These are phyloP conservation scores for Arthrobotrys megalospora DNA, from an alignment of 2,329 filamentous ascomycete species.

Conservation along the genomic window DNA sequence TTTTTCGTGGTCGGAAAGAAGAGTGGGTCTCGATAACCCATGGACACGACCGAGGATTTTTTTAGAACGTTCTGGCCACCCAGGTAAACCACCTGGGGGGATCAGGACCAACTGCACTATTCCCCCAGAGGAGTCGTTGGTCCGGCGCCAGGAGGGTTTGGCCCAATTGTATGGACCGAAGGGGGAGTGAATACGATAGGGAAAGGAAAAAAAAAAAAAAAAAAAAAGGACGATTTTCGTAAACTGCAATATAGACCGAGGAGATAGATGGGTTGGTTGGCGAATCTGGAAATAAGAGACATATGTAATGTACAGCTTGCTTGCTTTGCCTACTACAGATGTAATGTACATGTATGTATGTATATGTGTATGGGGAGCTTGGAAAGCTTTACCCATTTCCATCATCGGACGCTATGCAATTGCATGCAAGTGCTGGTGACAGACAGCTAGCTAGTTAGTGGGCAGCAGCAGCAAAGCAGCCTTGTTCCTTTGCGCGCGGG, in stretches of 20 bases:
- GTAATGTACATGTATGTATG: not conserved
- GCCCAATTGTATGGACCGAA: not conserved
- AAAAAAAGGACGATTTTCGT: no score
- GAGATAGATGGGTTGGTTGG: constrained; percentile 10
- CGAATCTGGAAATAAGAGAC: not conserved
- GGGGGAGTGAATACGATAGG: not conserved
- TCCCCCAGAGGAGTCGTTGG: constrained; percentile 17
- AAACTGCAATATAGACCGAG: constrained; percentile 28
- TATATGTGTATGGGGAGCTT: constrained; percentile 4
- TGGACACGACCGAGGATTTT: not conserved
- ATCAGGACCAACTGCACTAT: not conserved
- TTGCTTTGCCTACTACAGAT: not conserved
- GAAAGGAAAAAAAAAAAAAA: no score
- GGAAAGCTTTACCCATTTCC: constrained; percentile 19
- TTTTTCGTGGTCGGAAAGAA: constrained; percentile 11
- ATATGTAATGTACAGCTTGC: constrained; percentile 6
- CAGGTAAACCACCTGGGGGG: not conserved
- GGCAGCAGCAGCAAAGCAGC: not conserved
- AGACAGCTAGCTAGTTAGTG: constrained; percentile 15
- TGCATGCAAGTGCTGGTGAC: constrained; percentile 17
- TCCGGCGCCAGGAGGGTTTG: constrained; percentile 18
- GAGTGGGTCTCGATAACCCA: constrained; percentile 38
- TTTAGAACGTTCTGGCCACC: constrained; percentile 32
- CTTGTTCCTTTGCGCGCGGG: not conserved
- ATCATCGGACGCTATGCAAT: constrained; percentile 20